Percentiles rank a stretch among this genome's conserved stretches.
These are phyloP conservation scores for Candolleomyces aberdarensis DNA, from an alignment of 768 basidiomycete species.

Conservation along the genomic window DNA sequence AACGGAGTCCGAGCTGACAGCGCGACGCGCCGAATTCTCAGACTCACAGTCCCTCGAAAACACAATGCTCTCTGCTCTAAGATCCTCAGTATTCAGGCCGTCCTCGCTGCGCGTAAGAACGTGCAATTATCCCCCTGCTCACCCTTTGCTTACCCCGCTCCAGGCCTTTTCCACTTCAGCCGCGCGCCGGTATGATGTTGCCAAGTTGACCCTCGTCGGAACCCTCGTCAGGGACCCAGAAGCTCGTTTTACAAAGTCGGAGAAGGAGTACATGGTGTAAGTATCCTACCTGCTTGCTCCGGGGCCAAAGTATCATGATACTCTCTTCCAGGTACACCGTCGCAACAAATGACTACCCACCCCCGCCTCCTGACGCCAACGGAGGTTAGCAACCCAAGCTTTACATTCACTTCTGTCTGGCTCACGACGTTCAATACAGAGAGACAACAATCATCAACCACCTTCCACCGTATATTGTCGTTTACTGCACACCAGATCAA, in stretches of 20 bases:
- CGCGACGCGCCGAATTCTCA: not conserved
- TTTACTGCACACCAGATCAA: slow-evolving; percentile 62
- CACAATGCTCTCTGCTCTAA: slow-evolving; percentile 52
- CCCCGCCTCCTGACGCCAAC: slow-evolving; percentile 55
- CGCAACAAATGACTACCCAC: slow-evolving; percentile 64
- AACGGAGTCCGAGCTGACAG: not conserved
- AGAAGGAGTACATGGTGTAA: slow-evolving; percentile 77
- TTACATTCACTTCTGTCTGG: not conserved
- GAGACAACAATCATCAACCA: slow-evolving; percentile 46
- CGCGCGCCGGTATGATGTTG: slow-evolving; percentile 55
- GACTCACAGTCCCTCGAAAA: not conserved
- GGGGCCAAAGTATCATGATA: not conserved
- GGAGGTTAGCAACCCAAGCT: slow-evolving; percentile 45
- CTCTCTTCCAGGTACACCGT: slow-evolving; percentile 60
- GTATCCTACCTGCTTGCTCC: slow-evolving; percentile 23
- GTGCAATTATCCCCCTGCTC: not conserved
- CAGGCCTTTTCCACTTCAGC: slow-evolving; percentile 67
- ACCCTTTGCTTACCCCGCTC: not conserved
- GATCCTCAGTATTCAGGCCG: slow-evolving; percentile 18
- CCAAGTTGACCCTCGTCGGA: slow-evolving; percentile 78
- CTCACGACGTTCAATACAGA: slow-evolving; percentile 31
- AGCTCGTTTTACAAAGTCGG: slow-evolving; percentile 59
- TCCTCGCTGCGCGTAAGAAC: slow-evolving; percentile 3
- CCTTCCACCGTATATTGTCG: slow-evolving; percentile 77
- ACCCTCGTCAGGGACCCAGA: slow-evolving; percentile 72